Conservation (phyloP, 1,284 basidiomycete genomes). For the Pascua sp. region DNA sequence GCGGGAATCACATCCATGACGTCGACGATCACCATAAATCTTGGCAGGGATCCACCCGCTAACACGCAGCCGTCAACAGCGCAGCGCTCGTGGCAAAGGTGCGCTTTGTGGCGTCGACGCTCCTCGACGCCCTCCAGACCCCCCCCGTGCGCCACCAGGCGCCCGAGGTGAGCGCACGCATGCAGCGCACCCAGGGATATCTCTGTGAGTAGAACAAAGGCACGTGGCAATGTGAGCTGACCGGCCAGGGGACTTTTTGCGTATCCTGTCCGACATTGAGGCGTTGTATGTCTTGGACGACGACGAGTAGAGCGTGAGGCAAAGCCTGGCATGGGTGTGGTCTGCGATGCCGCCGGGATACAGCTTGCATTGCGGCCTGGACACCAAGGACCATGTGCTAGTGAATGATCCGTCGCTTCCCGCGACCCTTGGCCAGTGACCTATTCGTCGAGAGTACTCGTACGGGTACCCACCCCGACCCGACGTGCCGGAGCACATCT, state of each 20-base stretch:
- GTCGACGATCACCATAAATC: no score
- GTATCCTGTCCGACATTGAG: conserved; percentile 81
- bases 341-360: no score
- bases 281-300: conserved; percentile 37
- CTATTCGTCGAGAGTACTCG: no score
- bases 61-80: conserved; percentile 63
- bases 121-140: conserved; percentile 78
- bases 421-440: no score
- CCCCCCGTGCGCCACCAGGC: conserved; percentile 39
- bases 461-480: no score
- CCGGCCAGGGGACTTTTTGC: conserved; percentile 76
- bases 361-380: no score
- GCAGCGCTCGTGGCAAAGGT: conserved; percentile 72
- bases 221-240: not conserved
- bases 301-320: conserved; percentile 12
- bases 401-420: no score
- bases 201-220: conserved; percentile 47
- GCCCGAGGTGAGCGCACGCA: conserved; percentile 52
- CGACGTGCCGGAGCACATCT: no score
- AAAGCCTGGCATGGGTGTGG: no score
- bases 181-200: conserved; percentile 66
- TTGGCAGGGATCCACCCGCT: no score
- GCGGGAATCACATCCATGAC: no score
- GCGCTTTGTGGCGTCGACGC: conserved; percentile 78
- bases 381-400: no score